Conservation (phyloP, 2,329 filamentous ascomycete species). For the Chalaropsis thielavioides region DNA sequence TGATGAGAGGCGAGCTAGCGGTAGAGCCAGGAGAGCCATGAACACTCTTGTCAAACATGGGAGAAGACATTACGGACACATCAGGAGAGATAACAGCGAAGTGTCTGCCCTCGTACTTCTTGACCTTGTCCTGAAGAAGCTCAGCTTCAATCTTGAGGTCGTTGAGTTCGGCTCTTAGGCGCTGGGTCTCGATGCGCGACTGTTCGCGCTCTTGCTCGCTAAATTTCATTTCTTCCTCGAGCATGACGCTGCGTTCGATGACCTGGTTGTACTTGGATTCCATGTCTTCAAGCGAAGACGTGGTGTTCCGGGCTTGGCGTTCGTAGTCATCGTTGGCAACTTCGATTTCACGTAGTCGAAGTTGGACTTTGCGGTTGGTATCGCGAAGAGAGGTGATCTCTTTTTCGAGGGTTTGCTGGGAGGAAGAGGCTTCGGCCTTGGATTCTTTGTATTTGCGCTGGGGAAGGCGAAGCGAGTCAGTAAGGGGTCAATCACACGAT, state of each 20-base stretch:
- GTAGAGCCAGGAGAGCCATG: slow-evolving; percentile 60
- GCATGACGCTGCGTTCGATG: slow-evolving; percentile 80
- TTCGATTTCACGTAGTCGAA: slow-evolving; percentile 84
- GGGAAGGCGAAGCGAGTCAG: slow-evolving; percentile 3
- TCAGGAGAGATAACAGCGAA: slow-evolving; percentile 47
- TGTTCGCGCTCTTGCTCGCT: slow-evolving; percentile 84
- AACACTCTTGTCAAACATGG: slow-evolving; percentile 56
- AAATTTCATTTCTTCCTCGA: slow-evolving; percentile 86
- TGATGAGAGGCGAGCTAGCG: slow-evolving; percentile 80
- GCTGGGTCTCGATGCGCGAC: slow-evolving; percentile 79
- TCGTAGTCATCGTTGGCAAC: slow-evolving; percentile 98
- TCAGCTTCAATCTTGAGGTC: slow-evolving; percentile 92
- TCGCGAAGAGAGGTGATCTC: slow-evolving; percentile 89
- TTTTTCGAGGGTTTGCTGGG: slow-evolving; percentile 79
- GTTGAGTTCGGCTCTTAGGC: slow-evolving; percentile 76
- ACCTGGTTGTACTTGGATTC: slow-evolving; percentile 94
- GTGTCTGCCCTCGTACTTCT: slow-evolving; percentile 49
- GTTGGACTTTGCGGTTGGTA: slow-evolving; percentile 61
- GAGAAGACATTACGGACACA: slow-evolving; percentile 50
- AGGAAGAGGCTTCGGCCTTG: slow-evolving; percentile 71
- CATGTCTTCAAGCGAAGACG: slow-evolving; percentile 88
- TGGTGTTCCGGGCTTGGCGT: slow-evolving; percentile 86
- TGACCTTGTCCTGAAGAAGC: slow-evolving; percentile 85
- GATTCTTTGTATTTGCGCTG: slow-evolving; percentile 94
- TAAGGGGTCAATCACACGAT: slow-evolving; percentile 5